Evolutionary conservation across 2,329 filamentous ascomycete genomes (phyloP).

Genomic region (Pseudogymnoascus sp.): DNA sequence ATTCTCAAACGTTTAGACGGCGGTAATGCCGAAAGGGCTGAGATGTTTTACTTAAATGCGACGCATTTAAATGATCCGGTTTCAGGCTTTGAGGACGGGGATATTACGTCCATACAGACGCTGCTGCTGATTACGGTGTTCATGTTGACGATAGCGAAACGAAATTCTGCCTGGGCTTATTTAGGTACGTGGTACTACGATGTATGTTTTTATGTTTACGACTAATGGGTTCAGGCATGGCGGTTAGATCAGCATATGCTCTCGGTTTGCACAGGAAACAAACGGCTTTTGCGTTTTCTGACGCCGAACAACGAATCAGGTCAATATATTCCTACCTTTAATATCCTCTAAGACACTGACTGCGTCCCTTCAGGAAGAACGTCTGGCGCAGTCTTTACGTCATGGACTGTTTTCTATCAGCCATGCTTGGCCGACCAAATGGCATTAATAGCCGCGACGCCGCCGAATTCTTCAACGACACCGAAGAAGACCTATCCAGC

Average conservation of each 20-base stretch:
- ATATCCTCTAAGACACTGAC: background rate
- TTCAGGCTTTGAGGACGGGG: slow-evolving; percentile 45
- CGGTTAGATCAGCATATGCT: slow-evolving; percentile 52
- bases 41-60: slow-evolving; percentile 13
- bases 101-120: slow-evolving; percentile 58
- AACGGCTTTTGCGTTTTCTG: slow-evolving; percentile 44
- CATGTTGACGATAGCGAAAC: slow-evolving; percentile 51
- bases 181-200: slow-evolving; percentile 36
- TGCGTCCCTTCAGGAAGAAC: slow-evolving; percentile 38
- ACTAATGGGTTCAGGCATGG: slow-evolving; percentile 41
- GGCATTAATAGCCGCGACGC: slow-evolving; percentile 17
- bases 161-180: slow-evolving; percentile 55
- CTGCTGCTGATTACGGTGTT: slow-evolving; percentile 56
- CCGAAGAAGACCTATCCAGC: background rate
- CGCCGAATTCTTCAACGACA: slow-evolving; percentile 6
- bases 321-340: background rate
- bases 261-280: slow-evolving; percentile 55
- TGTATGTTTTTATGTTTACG: background rate
- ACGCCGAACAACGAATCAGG: slow-evolving; percentile 32
- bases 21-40: slow-evolving; percentile 10
- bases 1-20: slow-evolving; percentile 11
- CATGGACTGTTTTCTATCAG: slow-evolving; percentile 54
- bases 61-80: slow-evolving; percentile 12
- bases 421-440: slow-evolving; percentile 52
- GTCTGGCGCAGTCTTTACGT: slow-evolving; percentile 58